Base-by-base conservation (phyloP, 768 basidiomycete genomes). In the Candolleomyces aberdarensis region DNA sequence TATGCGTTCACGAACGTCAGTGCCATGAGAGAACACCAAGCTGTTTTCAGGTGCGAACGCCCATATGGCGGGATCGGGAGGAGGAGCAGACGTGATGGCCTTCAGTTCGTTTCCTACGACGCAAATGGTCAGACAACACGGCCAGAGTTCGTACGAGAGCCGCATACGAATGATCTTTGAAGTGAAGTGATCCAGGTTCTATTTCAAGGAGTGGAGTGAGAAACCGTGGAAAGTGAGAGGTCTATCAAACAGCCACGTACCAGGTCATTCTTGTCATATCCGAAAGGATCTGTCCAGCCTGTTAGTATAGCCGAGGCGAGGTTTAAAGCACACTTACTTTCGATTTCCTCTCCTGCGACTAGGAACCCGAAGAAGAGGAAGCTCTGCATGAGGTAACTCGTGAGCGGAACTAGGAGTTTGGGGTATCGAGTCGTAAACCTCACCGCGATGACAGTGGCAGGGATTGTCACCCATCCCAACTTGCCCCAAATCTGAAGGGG, bases 331-430 rank as follows among this genome's bases (percentile, higher is more conserved):
- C 39, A 75, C 85, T 66, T 62, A 88, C 87, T 87, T 72, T 89
- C 87, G 59, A 89, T 89, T 72, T 89, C 88, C 71, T 89, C 87
- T 48, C 87, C 87, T 31, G 87, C 86, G 52, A 85, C 86, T 61
- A 90, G 70, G 75, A 89, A 89, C 8, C 88, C 88, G 68, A 88
- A 88, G 77, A 87, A 89, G 59, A 87, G 78, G 70, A 89, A 89
- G 65, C 79, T 79, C 83, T 87, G 66, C 10, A 66, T 36, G 8
- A 36, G 36, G 36, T 11, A 5, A 11, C 11, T 36, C 11, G 36
- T 36, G 5, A 36, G 36, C 36, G 36, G 36, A 36, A n/a, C n/a
- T n/a, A n/a, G 43, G 48, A 17, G 15, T 43, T 57, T 41, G 39
- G 44, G 39, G 8, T 63, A 43, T 55, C 31, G 56, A 59, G 60